A percentile compares a stretch with the other conserved stretches of the same genome.
Evolutionary conservation across 1,284 basidiomycete species (phyloP).

Genomic region (Trichosporon coremiiforme): DNA sequence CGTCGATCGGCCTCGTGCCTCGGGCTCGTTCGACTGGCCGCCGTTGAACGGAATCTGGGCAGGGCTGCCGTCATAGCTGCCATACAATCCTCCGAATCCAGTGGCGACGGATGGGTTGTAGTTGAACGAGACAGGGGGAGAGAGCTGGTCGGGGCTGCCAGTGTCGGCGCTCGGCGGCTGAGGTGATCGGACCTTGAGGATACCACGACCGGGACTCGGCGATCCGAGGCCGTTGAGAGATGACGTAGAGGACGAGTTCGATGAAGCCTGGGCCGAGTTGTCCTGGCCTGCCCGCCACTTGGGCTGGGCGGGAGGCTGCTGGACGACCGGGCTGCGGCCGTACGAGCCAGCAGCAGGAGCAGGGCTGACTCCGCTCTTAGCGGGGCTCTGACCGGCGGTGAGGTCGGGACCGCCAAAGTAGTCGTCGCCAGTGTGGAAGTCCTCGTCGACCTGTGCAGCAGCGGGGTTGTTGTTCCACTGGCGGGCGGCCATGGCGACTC

Average conservation of each 20-base stretch:
- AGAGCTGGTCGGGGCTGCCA: slow-evolving; percentile 34
- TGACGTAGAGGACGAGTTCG: slow-evolving; percentile 37
- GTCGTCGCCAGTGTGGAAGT: slow-evolving; percentile 60
- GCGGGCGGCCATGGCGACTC: slow-evolving; percentile 46
- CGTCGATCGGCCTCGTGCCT: slow-evolving; percentile 44
- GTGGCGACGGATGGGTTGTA: slow-evolving; percentile 57
- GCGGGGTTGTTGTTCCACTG: slow-evolving; percentile 16
- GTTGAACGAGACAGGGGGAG: slow-evolving; percentile 50
- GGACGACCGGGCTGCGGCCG: slow-evolving; percentile 41
- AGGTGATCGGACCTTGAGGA: slow-evolving; percentile 50
- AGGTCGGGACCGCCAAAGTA: slow-evolving; percentile 67
- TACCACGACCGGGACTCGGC: slow-evolving; percentile 43
- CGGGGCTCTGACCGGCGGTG: slow-evolving; percentile 25
- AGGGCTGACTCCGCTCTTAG: neutral
- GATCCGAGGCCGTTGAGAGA: slow-evolving; percentile 41
- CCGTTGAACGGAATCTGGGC: slow-evolving; percentile 13
- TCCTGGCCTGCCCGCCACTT: slow-evolving; percentile 49
- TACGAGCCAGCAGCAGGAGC: slow-evolving; percentile 27
- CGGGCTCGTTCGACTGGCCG: slow-evolving; percentile 19
- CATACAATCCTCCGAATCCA: slow-evolving; percentile 54
- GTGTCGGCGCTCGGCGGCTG: slow-evolving; percentile 30
- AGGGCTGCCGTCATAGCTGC: slow-evolving; percentile 28
- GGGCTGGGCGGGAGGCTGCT: slow-evolving; percentile 47
- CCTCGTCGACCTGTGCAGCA: slow-evolving; percentile 56
- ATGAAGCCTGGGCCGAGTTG: slow-evolving; percentile 15